Conservation (phyloP, 2,329 filamentous ascomycete species). For the Knoxdaviesia proteae region DNA sequence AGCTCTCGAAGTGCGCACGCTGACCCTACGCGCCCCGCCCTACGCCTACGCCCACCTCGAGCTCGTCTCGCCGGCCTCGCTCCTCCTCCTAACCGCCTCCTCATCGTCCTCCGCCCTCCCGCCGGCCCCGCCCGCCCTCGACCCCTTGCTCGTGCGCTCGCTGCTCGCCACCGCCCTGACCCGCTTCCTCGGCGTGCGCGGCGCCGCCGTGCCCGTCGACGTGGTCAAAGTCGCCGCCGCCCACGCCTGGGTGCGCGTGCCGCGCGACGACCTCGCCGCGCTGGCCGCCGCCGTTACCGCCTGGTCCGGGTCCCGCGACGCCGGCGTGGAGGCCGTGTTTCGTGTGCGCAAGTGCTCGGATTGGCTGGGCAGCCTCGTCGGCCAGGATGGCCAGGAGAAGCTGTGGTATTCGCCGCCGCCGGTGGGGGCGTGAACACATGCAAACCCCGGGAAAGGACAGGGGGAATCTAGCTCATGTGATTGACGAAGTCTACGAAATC, state of each 20-base stretch:
- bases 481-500: too few relatives aligned
- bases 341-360: conserved; percentile 36
- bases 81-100: conserved; percentile 9
- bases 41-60: conserved; percentile 38
- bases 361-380: conserved; percentile 40
- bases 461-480: too few relatives aligned
- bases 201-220: conserved; percentile 46
- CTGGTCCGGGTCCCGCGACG: conserved; percentile 30
- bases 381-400: conserved; percentile 19
- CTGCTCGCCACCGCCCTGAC: conserved; percentile 42
- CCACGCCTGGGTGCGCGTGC: conserved; percentile 44
- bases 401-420: conserved; percentile 20
- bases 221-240: conserved; percentile 38
- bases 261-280: conserved; percentile 34
- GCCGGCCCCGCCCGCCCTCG: conserved; percentile 17
- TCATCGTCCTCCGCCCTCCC: conserved; percentile 1
- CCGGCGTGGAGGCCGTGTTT: conserved; percentile 26
- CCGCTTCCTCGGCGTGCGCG: conserved; percentile 50
- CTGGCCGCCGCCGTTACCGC: conserved; percentile 46
- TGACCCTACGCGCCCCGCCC: conserved; percentile 27
- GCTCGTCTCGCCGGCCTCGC: conserved; percentile 9
- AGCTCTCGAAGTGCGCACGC: conserved; percentile 27
- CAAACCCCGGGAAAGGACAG: too few relatives aligned
- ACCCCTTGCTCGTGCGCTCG: conserved; percentile 39
- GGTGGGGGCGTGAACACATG: too few relatives aligned